phyloP scores from a whole-genome alignment of 805 yeast species.

The Cyberlindnera veronae region DNA sequence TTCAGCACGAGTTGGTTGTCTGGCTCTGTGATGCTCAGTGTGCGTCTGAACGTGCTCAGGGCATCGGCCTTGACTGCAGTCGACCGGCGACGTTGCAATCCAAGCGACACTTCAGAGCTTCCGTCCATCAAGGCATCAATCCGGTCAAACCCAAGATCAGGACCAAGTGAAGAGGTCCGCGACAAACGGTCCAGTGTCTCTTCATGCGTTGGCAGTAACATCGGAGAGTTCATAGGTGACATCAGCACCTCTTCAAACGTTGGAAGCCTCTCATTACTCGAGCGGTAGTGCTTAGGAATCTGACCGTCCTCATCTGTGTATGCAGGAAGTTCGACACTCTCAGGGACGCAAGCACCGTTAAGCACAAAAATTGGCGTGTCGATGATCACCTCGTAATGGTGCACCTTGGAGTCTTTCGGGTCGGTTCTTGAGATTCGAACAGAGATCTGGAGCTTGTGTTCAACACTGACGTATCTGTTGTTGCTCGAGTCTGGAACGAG shows the following conservation, averaged over 20 bases:
- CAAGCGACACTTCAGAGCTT: constrained; percentile 1
- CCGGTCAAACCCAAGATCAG: constrained; percentile 13
- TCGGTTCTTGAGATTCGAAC: constrained; percentile 65
- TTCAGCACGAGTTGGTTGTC: too few species aligned
- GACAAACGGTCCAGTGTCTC: constrained; percentile 21
- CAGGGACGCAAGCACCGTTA: constrained; percentile 39
- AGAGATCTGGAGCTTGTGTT: constrained; percentile 68
- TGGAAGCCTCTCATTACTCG: constrained; percentile 40
- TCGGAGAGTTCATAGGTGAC: constrained; percentile 39
- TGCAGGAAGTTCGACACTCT: constrained; percentile 37
- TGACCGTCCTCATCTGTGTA: constrained; percentile 22
- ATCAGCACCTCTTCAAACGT: constrained; percentile 60
- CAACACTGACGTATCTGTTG: constrained; percentile 56
- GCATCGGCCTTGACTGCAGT: constrained; percentile 14
- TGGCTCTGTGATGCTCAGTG: constrained; percentile 1
- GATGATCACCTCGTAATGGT: constrained; percentile 76
- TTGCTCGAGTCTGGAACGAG: constrained; percentile 52
- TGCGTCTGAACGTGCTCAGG: constrained; percentile 13
- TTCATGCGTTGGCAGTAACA: constrained; percentile 15
- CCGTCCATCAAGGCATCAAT: constrained; percentile 23
- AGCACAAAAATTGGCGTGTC: constrained; percentile 67
- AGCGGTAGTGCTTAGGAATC: neutral
- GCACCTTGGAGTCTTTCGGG: constrained; percentile 44
- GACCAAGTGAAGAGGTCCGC: constrained; percentile 18
- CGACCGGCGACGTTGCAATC: constrained; percentile 5